Conservation (phyloP, 2,329 filamentous ascomycete species). For the Pseudogymnoascus sp. region DNA sequence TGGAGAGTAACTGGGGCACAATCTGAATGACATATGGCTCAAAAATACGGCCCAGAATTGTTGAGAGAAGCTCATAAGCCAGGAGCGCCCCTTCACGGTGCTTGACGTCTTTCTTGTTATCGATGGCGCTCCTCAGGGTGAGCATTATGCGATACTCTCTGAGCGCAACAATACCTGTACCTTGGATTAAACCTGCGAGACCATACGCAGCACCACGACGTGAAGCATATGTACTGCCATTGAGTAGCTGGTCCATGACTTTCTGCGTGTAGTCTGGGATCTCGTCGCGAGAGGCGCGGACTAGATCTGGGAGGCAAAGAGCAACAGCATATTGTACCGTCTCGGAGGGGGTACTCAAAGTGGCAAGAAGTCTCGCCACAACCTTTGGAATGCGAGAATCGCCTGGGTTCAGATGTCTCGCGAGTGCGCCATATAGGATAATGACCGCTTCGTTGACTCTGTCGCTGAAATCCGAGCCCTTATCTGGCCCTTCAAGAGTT, state of each 20-base stretch:
- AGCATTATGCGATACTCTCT: slow-evolving; percentile 82
- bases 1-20: slow-evolving; percentile 79
- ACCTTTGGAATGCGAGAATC: slow-evolving; percentile 84
- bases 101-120: slow-evolving; percentile 89
- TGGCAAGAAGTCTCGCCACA: slow-evolving; percentile 75
- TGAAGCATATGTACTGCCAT: slow-evolving; percentile 84
- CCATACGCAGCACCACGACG: slow-evolving; percentile 93
- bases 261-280: slow-evolving; percentile 73
- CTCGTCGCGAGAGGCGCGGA: slow-evolving; percentile 72
- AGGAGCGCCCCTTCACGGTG: slow-evolving; percentile 84
- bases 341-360: slow-evolving; percentile 89
- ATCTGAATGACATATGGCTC: slow-evolving; percentile 97
- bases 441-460: slow-evolving; percentile 95
- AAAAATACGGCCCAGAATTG: slow-evolving; percentile 79
- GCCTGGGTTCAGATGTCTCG: slow-evolving; percentile 76
- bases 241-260: slow-evolving; percentile 73
- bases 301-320: slow-evolving; percentile 85
- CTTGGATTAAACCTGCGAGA: slow-evolving; percentile 79
- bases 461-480: slow-evolving; percentile 73
- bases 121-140: slow-evolving; percentile 71
- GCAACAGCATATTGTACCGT: slow-evolving; percentile 95
- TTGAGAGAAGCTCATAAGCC: slow-evolving; percentile 83
- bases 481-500: slow-evolving; percentile 78
- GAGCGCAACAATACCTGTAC: slow-evolving; percentile 75
- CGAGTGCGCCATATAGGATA: slow-evolving; percentile 91